A percentile compares a stretch with the other conserved stretches of the same genome.
Conservation (phyloP, 305 asterid genomes). For the Fraxinus baroniana region DNA sequence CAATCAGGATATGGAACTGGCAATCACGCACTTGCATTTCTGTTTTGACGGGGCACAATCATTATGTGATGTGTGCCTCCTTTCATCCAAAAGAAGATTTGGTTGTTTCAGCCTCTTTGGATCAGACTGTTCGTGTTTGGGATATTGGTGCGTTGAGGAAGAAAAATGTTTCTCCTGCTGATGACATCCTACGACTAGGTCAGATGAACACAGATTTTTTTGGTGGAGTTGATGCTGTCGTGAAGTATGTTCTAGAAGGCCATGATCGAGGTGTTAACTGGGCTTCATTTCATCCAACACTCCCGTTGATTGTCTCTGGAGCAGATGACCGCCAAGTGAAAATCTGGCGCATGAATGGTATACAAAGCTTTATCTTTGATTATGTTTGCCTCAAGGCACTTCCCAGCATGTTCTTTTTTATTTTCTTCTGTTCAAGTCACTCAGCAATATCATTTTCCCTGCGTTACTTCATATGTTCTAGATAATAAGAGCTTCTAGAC, state of each 20-base stretch:
- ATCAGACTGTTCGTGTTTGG: conserved; percentile 16
- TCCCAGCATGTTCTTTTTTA: neutral
- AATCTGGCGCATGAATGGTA: conserved; percentile 99
- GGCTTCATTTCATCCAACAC: conserved; percentile 80
- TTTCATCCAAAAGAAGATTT: conserved; percentile 1
- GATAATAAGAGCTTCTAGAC: too few species aligned
- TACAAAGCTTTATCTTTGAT: conserved; percentile 6
- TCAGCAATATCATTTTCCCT: conserved; percentile 12
- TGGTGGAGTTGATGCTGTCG: conserved; percentile 72
- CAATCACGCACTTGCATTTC: conserved; percentile 56
- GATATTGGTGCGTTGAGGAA: conserved; percentile 8
- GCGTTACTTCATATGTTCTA: too few species aligned
- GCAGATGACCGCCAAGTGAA: conserved; percentile 99
- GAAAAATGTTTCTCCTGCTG: conserved; percentile 42
- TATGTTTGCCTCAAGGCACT: neutral
- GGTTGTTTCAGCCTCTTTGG: conserved; percentile 32
- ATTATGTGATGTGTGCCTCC: conserved; percentile 49
- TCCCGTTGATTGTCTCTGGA: conserved; percentile 95
- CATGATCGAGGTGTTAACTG: conserved; percentile 73
- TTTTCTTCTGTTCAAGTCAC: neutral
- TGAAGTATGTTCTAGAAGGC: conserved; percentile 66
- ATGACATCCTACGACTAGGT: conserved; percentile 40
- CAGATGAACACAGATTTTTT: conserved; percentile 42
- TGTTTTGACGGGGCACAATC: conserved; percentile 59
- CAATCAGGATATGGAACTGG: conserved; percentile 61